These are phyloP conservation scores for Sphenostylis stenocarpa DNA, from an alignment of 306 rosid genomes.

Conservation along the genomic window DNA sequence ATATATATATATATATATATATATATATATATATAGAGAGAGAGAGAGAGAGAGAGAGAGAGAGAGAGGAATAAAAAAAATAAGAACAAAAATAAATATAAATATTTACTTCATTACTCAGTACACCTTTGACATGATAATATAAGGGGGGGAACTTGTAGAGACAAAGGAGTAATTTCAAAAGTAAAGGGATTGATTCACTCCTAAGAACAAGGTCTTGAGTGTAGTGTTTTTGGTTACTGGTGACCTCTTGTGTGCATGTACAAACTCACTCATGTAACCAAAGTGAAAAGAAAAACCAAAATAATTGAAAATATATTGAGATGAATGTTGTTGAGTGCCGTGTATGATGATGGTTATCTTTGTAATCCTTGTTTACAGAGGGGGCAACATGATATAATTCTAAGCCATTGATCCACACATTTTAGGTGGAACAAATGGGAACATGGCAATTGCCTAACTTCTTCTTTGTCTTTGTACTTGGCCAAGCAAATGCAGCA, in stretches of 20 bases:
- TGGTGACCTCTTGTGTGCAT: conserved; percentile 60
- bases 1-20: too few relatives aligned
- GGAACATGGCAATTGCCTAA: conserved; percentile 74
- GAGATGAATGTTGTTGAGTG: not conserved
- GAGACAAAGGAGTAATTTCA: not conserved
- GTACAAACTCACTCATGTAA: conserved; percentile 78
- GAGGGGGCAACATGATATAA: conserved; percentile 88
- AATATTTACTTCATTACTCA: conserved; percentile 24
- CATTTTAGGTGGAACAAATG: conserved; percentile 85
- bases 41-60: too few relatives aligned
- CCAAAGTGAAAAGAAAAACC: conserved; percentile 30
- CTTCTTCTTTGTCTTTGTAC: conserved; percentile 78
- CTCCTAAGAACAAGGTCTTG: conserved; percentile 11
- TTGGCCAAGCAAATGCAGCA: conserved; percentile 91
- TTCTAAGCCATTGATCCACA: conserved; percentile 90
- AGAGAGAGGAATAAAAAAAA: not conserved
- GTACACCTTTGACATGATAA: not conserved
- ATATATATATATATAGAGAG: too few relatives aligned
- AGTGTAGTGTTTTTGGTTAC: conserved; percentile 45
- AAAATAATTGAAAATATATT: conserved; percentile 6
- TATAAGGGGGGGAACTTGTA: not conserved
- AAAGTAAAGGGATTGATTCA: conserved; percentile 19
- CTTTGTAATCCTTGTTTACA: conserved; percentile 77
- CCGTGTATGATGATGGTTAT: conserved; percentile 36
- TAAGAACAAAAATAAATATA: not conserved